Percentiles rank a stretch among this genome's conserved stretches.
Evolutionary conservation across 768 basidiomycete genomes (phyloP).

Genomic region (Mycena chlorophos): DNA sequence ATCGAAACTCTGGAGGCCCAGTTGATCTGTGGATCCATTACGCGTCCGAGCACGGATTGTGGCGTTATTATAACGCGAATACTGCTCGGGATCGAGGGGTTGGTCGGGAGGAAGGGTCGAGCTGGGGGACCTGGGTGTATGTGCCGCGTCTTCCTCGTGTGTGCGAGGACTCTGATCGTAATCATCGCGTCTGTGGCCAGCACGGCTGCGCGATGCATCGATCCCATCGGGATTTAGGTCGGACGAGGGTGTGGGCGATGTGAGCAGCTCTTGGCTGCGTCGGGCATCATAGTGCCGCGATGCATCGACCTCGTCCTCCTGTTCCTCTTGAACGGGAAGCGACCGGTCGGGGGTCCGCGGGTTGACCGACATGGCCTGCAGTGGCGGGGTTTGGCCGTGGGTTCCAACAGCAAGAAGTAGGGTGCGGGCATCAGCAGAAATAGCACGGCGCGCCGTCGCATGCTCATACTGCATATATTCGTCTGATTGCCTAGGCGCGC

Average conservation of each 20-base stretch:
- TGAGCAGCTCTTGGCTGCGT: conserved; percentile 33
- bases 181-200: conserved; percentile 42
- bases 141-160: conserved; percentile 54
- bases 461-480: too few relatives aligned
- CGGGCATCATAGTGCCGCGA: conserved; percentile 32
- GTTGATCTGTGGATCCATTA: conserved; percentile 59
- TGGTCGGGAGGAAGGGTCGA: conserved; percentile 55
- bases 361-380: conserved; percentile 44
- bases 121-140: conserved; percentile 70
- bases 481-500: conserved; percentile 38
- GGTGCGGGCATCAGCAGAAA: conserved; percentile 13
- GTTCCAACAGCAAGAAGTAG: conserved; percentile 11
- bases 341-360: conserved; percentile 70
- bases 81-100: conserved; percentile 25
- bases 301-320: conserved; percentile 55
- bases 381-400: conserved; percentile 51
- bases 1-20: conserved; percentile 62
- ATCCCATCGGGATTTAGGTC: conserved; percentile 53
- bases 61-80: conserved; percentile 31
- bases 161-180: conserved; percentile 45
- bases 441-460: conserved; percentile 51
- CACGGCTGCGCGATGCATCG: conserved; percentile 38
- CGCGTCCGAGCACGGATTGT: conserved; percentile 51
- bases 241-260: conserved; percentile 55
- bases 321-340: conserved; percentile 75